Conservation (phyloP, 345 rosid species). For the Syzygium grande region DNA sequence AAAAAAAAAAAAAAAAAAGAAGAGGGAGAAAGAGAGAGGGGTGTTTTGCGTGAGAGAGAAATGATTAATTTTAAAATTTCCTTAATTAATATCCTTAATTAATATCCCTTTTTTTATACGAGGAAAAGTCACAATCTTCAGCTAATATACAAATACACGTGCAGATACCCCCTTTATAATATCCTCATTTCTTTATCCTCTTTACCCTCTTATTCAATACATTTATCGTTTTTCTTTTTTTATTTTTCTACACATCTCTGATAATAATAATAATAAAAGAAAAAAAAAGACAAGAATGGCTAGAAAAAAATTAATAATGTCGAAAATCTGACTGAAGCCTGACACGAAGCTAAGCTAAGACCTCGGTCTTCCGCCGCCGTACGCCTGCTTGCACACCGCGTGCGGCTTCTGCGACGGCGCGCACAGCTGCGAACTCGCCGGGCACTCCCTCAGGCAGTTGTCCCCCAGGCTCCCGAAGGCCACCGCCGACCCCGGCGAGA, state of each 20-base stretch:
- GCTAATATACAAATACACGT: background rate
- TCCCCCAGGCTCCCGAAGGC: slow-evolving; percentile 71
- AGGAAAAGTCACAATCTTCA: background rate
- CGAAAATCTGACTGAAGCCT: background rate
- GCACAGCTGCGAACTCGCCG: slow-evolving; percentile 70
- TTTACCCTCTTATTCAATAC: background rate
- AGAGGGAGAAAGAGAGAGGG: background rate
- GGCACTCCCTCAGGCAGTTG: slow-evolving; percentile 77
- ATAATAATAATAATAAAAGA: background rate
- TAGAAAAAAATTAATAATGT: background rate
- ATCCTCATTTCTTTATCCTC: background rate
- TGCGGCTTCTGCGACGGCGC: slow-evolving; percentile 68
- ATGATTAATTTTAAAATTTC: background rate
- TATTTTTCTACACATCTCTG: background rate
- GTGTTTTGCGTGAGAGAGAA: background rate
- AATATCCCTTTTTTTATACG: background rate
- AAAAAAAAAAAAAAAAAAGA: background rate
- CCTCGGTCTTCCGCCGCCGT: slow-evolving; percentile 72
- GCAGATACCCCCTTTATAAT: background rate
- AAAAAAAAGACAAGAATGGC: background rate
- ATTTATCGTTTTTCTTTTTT: background rate
- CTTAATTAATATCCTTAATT: background rate
- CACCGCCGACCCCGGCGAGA: slow-evolving; percentile 23
- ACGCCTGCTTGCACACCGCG: slow-evolving; percentile 65
- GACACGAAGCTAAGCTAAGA: slow-evolving; percentile 11